Evolutionary conservation across 257 asterid species (phyloP), one percentile per base, ranked within the genome.

Genomic region (Solanum microdontum): DNA sequence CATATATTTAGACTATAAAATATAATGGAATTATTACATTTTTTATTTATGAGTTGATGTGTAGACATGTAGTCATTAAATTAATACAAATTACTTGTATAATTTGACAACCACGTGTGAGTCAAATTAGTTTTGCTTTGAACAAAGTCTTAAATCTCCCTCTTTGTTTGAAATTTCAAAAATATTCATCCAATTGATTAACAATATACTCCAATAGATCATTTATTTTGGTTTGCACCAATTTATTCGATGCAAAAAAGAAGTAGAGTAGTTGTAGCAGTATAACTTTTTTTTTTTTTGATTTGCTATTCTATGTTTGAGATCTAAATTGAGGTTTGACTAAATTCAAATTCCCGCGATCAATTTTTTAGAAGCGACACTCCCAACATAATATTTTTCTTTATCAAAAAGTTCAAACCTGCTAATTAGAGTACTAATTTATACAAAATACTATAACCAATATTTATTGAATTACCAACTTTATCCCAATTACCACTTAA

Each of bases 321-420:
- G 1, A 62, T 62, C 1, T 3, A 0, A 2, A 62, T 62, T 4
- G 7, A 60, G 1, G 0, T 64, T 3, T 10, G 28, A 62, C 0
- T 23, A 23, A 62, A 62, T 23, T 4, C 0, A 8, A 23, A 62
- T 58, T 7, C 0, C 0, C 11, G 0, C 1, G 13, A 23, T 4
- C 2, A 8, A 9, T n/a, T n/a, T 62, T 60, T 10, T 62, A 4
- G 3, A 24, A 62, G 6, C 12, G 6, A 3, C 14, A 9, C 6
- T 23, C 13, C 0, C 14, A 23, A 8, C 0, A 62, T 23, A 4
- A 3, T 23, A 60, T 23, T 23, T 62, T 62, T 62, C 3, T 19
- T 58, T 21, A 45, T 19, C 11, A 17, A 17, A 6, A 17, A 55
- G 58, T 19, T 6, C 2, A 19, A 51, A 19, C 9, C n/a, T 7